Evolutionary conservation across 202 grass and related monocot species (phyloP), one percentile per base, ranked within the genome.

Genomic region (Saccharum hybrid): DNA sequence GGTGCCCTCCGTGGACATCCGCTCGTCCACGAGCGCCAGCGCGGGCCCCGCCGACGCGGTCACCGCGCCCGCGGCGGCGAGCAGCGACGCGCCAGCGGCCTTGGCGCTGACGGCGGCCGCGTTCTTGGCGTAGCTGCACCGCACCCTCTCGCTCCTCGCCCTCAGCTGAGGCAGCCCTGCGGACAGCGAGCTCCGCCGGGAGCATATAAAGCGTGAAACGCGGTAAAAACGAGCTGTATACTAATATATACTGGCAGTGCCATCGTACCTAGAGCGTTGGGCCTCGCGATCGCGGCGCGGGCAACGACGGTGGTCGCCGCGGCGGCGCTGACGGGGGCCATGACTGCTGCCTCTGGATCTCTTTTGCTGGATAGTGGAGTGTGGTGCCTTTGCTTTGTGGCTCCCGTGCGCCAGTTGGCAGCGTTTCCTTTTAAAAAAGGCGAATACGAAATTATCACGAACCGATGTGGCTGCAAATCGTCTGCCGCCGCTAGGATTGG

Each of bases 1-100:
- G 48, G 91, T 97, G 71, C 94, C 94, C 85, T 97, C 94, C n/a
- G 94, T 97, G 19, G 80, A 89, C 94, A 97, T 91, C 81, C 94
- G 84, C 82, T 97, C 94, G 80, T 97, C 94, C 14, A 97, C 94
- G 65, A 97, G 91, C 31, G 94, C 94, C 36, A 97, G 72, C 62
- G 89, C 94, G 0, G 94, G 91, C n/a, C 60, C 85, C 7, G 91
- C 88, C 64, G 88, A 78, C 57, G 66, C 84, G 23, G 84, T 68
- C 86, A 84, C 83, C 2, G 80, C 84, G 61, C 85, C 67, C 31
- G 88, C 88, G 1, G 85, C 90, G 0, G 84, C 86, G 13, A 90
- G 81, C 69, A 86, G 82, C 59, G 88, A 84, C 15, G 75, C 85
- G 73, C 88, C 87, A 0, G 72, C 88, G 21, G 86, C 76, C 52